A percentile compares a stretch with the other conserved stretches of the same genome.
Conservation (phyloP, 108 stramenopile species). For the Mayamaea pseudoterrestris region DNA sequence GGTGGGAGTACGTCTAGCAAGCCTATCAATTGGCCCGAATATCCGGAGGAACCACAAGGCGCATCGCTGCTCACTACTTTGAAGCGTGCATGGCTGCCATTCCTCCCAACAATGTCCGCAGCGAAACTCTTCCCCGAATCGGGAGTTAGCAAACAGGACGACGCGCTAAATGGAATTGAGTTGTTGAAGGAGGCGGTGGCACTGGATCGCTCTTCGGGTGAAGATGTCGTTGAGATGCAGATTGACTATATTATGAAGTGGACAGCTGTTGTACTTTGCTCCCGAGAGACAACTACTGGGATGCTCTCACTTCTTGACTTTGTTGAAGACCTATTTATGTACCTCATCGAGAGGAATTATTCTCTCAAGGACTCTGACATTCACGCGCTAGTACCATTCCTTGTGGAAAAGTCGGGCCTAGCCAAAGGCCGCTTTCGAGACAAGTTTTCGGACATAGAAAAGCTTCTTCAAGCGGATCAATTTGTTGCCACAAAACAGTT, state of each 20-base stretch:
- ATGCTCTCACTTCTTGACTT: constrained; percentile 46
- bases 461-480: constrained; percentile 21
- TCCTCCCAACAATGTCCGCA: constrained; percentile 27
- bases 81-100: constrained; percentile 51
- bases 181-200: constrained; percentile 39
- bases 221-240: constrained; percentile 34
- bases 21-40: constrained; percentile 58
- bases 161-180: constrained; percentile 49
- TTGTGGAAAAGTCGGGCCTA: constrained; percentile 63
- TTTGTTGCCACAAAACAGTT: constrained; percentile 36
- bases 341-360: constrained; percentile 21
- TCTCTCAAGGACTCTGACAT: constrained; percentile 58
- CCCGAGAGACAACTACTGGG: constrained; percentile 65
- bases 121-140: constrained; percentile 49
- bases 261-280: constrained; percentile 49
- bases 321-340: constrained; percentile 28
- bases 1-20: too few relatives aligned
- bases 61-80: constrained; percentile 18
- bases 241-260: constrained; percentile 71
- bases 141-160: constrained; percentile 65
- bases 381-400: constrained; percentile 40
- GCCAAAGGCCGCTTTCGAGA: constrained; percentile 54
- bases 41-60: constrained; percentile 65
- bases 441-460: constrained; percentile 35
- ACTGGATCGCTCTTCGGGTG: constrained; percentile 25